Percentiles rank a stretch among this genome's conserved stretches.
Evolutionary conservation across 2,329 filamentous ascomycete species (phyloP).

Genomic region (Stagonosporopsis cucurbitacearum): DNA sequence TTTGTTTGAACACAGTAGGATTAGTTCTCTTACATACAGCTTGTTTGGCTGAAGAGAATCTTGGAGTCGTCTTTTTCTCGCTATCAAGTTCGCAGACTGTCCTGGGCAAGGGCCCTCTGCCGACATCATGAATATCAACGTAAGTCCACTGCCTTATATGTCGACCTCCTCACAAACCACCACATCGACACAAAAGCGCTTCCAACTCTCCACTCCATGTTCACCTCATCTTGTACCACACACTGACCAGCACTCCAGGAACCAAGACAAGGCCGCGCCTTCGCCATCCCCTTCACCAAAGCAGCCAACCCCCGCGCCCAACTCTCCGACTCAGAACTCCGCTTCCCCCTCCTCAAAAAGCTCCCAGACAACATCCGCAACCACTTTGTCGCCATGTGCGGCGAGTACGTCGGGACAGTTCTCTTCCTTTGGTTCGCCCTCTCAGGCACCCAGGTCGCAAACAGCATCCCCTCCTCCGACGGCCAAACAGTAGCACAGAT

Average conservation of each 20-base stretch:
- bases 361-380: constrained; percentile 23
- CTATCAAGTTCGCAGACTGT: neutral
- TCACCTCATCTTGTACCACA: neutral
- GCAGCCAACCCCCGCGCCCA: constrained; percentile 19
- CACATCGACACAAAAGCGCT: neutral
- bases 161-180: neutral
- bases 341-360: constrained; percentile 16
- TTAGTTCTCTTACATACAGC: too few species aligned
- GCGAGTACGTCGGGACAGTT: constrained; percentile 51
- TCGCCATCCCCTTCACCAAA: constrained; percentile 24
- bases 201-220: neutral
- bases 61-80: neutral
- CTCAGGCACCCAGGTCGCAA: constrained; percentile 50
- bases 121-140: constrained; percentile 16
- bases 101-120: neutral
- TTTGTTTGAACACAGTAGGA: too few species aligned
- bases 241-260: constrained; percentile 2
- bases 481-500: constrained; percentile 27
- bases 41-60: neutral
- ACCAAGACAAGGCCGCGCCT: constrained; percentile 22
- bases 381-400: constrained; percentile 31
- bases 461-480: constrained; percentile 35
- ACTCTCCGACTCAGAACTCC: constrained; percentile 19
- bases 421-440: constrained; percentile 52
- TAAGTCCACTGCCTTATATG: neutral